phyloP scores from a whole-genome alignment of 169 alveolate species.

The Plasmodium vivax region DNA sequence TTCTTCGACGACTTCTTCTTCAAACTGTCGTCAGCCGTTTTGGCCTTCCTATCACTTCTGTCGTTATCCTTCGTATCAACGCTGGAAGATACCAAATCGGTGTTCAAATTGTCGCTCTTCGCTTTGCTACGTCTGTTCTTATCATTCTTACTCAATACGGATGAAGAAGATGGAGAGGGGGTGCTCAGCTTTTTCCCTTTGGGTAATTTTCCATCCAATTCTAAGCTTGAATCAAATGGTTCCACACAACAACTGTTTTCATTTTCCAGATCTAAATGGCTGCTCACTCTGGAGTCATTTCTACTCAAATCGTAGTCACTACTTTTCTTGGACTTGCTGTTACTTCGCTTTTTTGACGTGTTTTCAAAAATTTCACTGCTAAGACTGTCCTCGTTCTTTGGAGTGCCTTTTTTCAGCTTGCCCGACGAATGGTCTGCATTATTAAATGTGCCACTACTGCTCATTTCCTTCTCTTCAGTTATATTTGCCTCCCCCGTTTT shows the following conservation, averaged over 20 bases:
- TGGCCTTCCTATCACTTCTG: slow-evolving; percentile 26
- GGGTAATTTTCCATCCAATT: slow-evolving; percentile 12
- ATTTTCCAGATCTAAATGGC: slow-evolving; percentile 21
- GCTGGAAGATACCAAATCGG: slow-evolving; percentile 17
- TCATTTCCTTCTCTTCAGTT: background rate
- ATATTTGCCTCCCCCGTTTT: background rate
- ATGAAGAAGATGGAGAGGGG: slow-evolving; percentile 1
- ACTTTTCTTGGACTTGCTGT: slow-evolving; percentile 10
- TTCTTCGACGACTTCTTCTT: slow-evolving; percentile 53
- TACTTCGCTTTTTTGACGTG: slow-evolving; percentile 14
- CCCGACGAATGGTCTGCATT: background rate
- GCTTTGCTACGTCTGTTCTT: slow-evolving; percentile 21
- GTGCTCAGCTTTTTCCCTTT: slow-evolving; percentile 35
- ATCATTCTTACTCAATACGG: slow-evolving; percentile 20
- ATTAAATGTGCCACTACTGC: background rate
- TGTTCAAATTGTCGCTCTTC: background rate
- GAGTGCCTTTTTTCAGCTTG: slow-evolving; percentile 19
- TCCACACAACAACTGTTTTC: background rate
- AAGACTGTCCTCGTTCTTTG: slow-evolving; percentile 4
- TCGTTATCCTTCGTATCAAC: slow-evolving; percentile 48
- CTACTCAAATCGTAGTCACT: slow-evolving; percentile 39
- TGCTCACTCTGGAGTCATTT: slow-evolving; percentile 33
- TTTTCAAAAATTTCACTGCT: slow-evolving; percentile 17
- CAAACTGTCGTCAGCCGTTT: slow-evolving; percentile 19
- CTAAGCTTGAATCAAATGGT: background rate